Percentiles rank a stretch among this genome's conserved stretches.
Evolutionary conservation across 352 stramenopile genomes (phyloP).

Genomic region (Phytophthora hibernalis): DNA sequence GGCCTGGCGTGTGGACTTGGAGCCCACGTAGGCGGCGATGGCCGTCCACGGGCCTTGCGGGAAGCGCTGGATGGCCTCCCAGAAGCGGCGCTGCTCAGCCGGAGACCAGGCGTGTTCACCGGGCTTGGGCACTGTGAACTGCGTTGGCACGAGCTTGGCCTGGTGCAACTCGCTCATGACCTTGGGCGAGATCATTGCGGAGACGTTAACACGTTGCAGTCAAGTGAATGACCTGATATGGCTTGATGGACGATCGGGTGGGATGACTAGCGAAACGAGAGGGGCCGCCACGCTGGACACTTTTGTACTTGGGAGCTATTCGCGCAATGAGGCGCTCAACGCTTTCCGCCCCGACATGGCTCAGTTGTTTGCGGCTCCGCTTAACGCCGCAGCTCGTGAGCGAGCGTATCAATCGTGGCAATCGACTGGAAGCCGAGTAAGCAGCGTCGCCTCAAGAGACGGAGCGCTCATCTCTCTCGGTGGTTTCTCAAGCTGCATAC

Average conservation of each 20-base stretch:
- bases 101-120: slow-evolving; percentile 60
- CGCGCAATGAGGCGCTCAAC: slow-evolving; percentile 38
- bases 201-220: not conserved
- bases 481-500: slow-evolving; percentile 18
- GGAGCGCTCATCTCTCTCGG: slow-evolving; percentile 33
- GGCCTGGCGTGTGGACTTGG: slow-evolving; percentile 68
- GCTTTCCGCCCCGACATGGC: slow-evolving; percentile 20
- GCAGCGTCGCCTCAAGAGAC: slow-evolving; percentile 28
- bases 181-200: slow-evolving; percentile 60
- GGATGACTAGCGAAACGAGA: slow-evolving; percentile 24
- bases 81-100: slow-evolving; percentile 58
- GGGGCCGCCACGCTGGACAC: not conserved
- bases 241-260: slow-evolving; percentile 2
- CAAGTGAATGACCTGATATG: not conserved
- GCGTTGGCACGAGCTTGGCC: slow-evolving; percentile 59
- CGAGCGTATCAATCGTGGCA: slow-evolving; percentile 14
- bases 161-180: slow-evolving; percentile 67
- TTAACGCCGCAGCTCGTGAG: slow-evolving; percentile 20
- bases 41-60: slow-evolving; percentile 68
- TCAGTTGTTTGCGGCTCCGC: slow-evolving; percentile 17
- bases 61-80: slow-evolving; percentile 66
- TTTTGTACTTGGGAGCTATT: slow-evolving; percentile 19
- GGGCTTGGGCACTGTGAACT: slow-evolving; percentile 65
- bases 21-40: slow-evolving; percentile 66
- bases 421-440: slow-evolving; percentile 30